Base-by-base conservation (phyloP, 164 flowering plant species). In the Taxillus chinensis region DNA sequence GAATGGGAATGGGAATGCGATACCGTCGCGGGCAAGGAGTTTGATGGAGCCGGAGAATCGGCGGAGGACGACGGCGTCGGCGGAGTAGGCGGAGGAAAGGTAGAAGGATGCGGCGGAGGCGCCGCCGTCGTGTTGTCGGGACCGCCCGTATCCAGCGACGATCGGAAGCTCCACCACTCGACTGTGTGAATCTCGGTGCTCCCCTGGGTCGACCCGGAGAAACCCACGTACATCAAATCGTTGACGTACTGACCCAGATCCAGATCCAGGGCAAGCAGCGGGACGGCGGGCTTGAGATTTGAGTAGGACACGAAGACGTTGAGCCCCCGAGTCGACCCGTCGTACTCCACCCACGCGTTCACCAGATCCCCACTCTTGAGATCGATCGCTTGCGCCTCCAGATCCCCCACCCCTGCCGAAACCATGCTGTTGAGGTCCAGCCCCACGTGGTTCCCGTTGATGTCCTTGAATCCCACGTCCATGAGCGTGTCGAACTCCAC, bases 361-460 rank as follows among this genome's bases (percentile, higher is more conserved):
- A 90, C 80, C 37, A 77, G 64, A 65, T 87, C 73, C 5, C 99
- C 96, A 62, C 86, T 83, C 61, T 86, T 89, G 9, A 90, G 81
- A 65, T 87, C 92, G 27, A 93, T 70, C 8, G 63, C 81, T 2
- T 81, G 50, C 2, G 67, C 55, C 0, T 54, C 86, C 76, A 93
- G 74, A 77, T 93, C 93, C 2, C 71, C 75, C 2, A 72, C 81
- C 39, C 76, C 70, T n/a, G 77, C 5, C 0, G 95, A 90, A n/a
- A 82, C 80, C 80, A 93, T 61, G 39, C 78, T 76, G 73, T 80
- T 78, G 8, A 87, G 74, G 77, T 93, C 96, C 71, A 93, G 61
- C 1, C 97, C 97, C 62, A 91, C 91, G 62, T 93, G 99, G 60
- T 93, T 90, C 9, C 96, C 87, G 60, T 93, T 91, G 39, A 90